These are phyloP conservation scores for Austroboletus niveus DNA, from an alignment of 1,284 basidiomycete species.

Conservation along the genomic window DNA sequence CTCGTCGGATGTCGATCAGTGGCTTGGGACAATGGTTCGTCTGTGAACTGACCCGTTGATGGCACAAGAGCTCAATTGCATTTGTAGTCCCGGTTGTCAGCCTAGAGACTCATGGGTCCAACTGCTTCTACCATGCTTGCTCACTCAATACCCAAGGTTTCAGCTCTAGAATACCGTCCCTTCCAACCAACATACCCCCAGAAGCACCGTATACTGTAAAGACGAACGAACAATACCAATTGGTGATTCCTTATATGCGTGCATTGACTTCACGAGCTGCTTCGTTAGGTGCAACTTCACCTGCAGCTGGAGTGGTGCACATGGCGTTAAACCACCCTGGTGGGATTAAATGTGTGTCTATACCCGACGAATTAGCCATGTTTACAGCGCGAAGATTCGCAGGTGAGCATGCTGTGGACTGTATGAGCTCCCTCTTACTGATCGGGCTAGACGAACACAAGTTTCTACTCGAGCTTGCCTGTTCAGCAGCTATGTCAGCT, in stretches of 20 bases:
- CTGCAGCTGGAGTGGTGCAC: slow-evolving; percentile 56
- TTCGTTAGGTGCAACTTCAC: slow-evolving; percentile 67
- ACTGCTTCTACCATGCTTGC: slow-evolving; percentile 71
- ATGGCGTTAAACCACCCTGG: slow-evolving; percentile 60
- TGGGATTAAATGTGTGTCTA: slow-evolving; percentile 52
- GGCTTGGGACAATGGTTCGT: slow-evolving; percentile 65
- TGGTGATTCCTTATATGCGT: slow-evolving; percentile 55
- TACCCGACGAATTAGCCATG: slow-evolving; percentile 71
- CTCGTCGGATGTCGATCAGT: slow-evolving; percentile 58
- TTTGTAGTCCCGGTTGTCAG: slow-evolving; percentile 58
- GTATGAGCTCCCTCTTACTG: slow-evolving; percentile 7
- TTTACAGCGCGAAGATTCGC: slow-evolving; percentile 52
- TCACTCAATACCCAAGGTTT: slow-evolving; percentile 51
- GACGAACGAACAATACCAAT: slow-evolving; percentile 37
- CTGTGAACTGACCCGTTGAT: slow-evolving; percentile 1
- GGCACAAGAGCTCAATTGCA: slow-evolving; percentile 5
- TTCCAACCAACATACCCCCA: slow-evolving; percentile 28
- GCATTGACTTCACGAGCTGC: slow-evolving; percentile 62
- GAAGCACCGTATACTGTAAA: slow-evolving; percentile 33
- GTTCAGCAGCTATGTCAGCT: slow-evolving; percentile 61
- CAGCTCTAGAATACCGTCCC: slow-evolving; percentile 33
- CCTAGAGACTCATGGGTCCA: slow-evolving; percentile 66
- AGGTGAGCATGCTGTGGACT: slow-evolving; percentile 36
- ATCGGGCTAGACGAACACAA: slow-evolving; percentile 64
- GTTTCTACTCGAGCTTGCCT: slow-evolving; percentile 68